phyloP scores from a whole-genome alignment of 2,329 filamentous ascomycete species.

The Stromatinia cepivora region DNA sequence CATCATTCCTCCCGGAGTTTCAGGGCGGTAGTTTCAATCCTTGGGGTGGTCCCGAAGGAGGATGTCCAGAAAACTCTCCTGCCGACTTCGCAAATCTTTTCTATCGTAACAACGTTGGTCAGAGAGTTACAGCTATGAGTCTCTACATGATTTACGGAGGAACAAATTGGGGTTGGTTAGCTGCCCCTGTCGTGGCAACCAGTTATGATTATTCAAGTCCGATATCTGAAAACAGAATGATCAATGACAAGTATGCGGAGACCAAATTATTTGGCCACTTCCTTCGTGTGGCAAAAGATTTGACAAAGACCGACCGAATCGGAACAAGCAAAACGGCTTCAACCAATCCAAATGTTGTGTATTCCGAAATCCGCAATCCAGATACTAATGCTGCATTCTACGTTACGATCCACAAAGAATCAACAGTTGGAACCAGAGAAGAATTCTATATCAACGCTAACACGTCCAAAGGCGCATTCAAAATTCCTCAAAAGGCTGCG shows the following conservation, averaged over 20 bases:
- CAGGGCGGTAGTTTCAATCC: conserved; percentile 61
- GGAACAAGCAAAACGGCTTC: conserved; percentile 51
- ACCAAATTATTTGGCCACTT: conserved; percentile 63
- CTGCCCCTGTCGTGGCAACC: conserved; percentile 57
- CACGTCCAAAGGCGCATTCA: conserved; percentile 56
- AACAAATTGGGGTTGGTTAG: conserved; percentile 60
- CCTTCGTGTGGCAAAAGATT: conserved; percentile 56
- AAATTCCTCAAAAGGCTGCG: conserved; percentile 52
- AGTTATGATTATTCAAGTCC: conserved; percentile 66
- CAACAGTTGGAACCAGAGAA: conserved; percentile 52
- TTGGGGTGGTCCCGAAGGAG: conserved; percentile 57
- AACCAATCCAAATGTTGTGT: conserved; percentile 52
- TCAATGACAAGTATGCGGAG: conserved; percentile 62
- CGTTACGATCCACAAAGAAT: conserved; percentile 55
- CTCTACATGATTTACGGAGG: conserved; percentile 67
- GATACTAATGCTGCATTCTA: conserved; percentile 58
- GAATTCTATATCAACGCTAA: conserved; percentile 56
- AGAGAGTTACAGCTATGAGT: conserved; percentile 59
- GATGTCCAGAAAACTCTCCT: conserved; percentile 50
- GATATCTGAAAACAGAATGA: conserved; percentile 48
- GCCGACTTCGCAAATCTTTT: conserved; percentile 63
- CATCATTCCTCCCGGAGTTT: conserved; percentile 58
- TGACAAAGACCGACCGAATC: conserved; percentile 55
- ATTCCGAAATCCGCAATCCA: conserved; percentile 59
- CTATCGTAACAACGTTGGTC: conserved; percentile 61